phyloP scores from a whole-genome alignment of 148 eudicot species.

The Limonium bicolor region DNA sequence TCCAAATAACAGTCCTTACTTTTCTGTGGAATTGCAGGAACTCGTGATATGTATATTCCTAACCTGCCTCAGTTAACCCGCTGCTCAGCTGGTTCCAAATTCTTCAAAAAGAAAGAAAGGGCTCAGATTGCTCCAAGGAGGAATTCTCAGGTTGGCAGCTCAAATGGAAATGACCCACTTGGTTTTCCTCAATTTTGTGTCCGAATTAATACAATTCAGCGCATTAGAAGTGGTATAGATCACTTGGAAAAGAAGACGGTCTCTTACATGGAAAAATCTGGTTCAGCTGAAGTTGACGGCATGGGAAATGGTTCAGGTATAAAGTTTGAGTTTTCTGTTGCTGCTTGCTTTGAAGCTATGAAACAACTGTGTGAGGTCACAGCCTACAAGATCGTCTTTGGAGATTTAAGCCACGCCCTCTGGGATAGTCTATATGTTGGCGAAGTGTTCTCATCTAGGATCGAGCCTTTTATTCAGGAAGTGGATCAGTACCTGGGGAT shows the following conservation, averaged over 20 bases:
- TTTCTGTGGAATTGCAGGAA: conserved; percentile 30
- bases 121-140: conserved; percentile 26
- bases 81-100: conserved; percentile 64
- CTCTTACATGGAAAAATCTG: conserved; percentile 35
- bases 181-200: conserved; percentile 58
- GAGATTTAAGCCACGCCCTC: conserved; percentile 47
- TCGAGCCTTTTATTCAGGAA: conserved; percentile 60
- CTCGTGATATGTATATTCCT: conserved; percentile 41
- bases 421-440: conserved; percentile 59
- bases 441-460: conserved; percentile 50
- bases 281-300: conserved; percentile 19
- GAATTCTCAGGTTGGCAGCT: conserved; percentile 32
- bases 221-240: conserved; percentile 47
- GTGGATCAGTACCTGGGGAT: conserved; percentile 54
- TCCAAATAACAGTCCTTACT: background rate
- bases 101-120: conserved; percentile 66
- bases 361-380: conserved; percentile 51
- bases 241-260: conserved; percentile 44
- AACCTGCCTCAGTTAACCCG: conserved; percentile 68
- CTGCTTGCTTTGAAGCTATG: conserved; percentile 60
- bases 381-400: conserved; percentile 56
- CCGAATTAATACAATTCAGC: conserved; percentile 66
- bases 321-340: conserved; percentile 44
- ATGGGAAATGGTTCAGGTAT: conserved; percentile 17
- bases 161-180: conserved; percentile 24